Evolutionary conservation across 1,284 basidiomycete species (phyloP).

Genomic region (Naganishia sp.): DNA sequence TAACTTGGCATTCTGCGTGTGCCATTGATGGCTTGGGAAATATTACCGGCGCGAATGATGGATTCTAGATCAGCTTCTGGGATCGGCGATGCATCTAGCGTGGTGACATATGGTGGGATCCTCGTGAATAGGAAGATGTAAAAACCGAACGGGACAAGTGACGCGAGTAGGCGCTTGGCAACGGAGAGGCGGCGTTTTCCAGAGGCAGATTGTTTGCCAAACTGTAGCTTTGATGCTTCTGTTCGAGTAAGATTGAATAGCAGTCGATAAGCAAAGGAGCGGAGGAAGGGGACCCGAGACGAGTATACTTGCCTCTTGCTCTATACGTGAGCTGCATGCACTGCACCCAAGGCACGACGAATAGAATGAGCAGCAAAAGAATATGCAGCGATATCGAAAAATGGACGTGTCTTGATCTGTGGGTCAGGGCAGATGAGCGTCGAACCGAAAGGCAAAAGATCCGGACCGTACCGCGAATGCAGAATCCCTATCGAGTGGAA

Average conservation of each 20-base stretch:
- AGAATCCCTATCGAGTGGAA: conserved; percentile 48
- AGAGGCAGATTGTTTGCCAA: conserved; percentile 1
- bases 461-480: conserved; percentile 40
- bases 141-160: conserved; percentile 49
- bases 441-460: background rate
- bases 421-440: background rate
- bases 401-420: conserved; percentile 49
- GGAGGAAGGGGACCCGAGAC: background rate
- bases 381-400: conserved; percentile 51
- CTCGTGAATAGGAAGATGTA: conserved; percentile 53
- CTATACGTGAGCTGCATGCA: conserved; percentile 52
- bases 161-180: conserved; percentile 44
- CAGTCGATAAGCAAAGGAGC: background rate
- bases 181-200: conserved; percentile 36
- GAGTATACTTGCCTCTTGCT: conserved; percentile 40
- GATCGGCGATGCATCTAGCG: conserved; percentile 23
- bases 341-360: conserved; percentile 51
- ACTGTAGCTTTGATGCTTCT: background rate
- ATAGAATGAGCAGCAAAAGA: conserved; percentile 47
- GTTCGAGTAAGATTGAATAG: background rate
- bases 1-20: conserved; percentile 5
- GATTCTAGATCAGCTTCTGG: conserved; percentile 1
- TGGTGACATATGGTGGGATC: conserved; percentile 51
- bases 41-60: conserved; percentile 14
- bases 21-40: conserved; percentile 7